Base-by-base conservation (phyloP, 2,329 filamentous ascomycete species). In the Lachnellula subtilissima region DNA sequence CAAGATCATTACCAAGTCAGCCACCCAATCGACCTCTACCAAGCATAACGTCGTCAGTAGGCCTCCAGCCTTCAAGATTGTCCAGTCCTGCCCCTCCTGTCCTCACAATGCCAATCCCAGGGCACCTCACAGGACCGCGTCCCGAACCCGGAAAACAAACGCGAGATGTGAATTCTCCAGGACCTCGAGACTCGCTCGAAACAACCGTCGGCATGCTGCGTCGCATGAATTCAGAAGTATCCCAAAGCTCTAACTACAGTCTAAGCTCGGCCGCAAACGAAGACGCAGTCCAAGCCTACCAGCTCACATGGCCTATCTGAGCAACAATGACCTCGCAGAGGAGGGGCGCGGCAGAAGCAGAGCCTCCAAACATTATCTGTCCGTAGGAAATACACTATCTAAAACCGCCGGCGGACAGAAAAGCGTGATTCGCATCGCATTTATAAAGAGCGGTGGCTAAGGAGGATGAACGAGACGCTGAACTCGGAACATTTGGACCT, bases 171-270 rank as follows among this genome's bases (percentile, higher is more conserved):
- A n/a, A 56, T 2, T 46, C 53, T 17, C 53, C 57, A 12, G 22
- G 22, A 22, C 54, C 57, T 6, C 49, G 54, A 7, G 55, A 59
- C 7, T 57, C 56, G 2, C 46, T 65, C 2, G 35, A 54, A 9
- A 47, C 39, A 1, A 53, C 54, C 2, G 59, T 66, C 22, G 28
- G 42, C 7, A 52, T 61, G 48, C 50, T 66, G 0, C 52, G 63
- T 0, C 54, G 63, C 12, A 64, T 64, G 63, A 66, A 65, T 45
- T 58, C 53, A 25, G 58, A 62, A n/a, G 22, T 65, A 12, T 56
- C 52, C 17, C 53, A 52, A 23, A 7, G 1, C 37, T 50, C 55
- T 7, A 17, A 42, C 37, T 55, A 43, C 46, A 57, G 53, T 49
- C 53, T 35, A 12, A 23, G 14, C 40, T 61, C 49, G 15, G 42